A percentile compares a stretch with the other conserved stretches of the same genome.
phyloP scores from a whole-genome alignment of 2,329 filamentous ascomycete species.

The Fusarium zealandicum region DNA sequence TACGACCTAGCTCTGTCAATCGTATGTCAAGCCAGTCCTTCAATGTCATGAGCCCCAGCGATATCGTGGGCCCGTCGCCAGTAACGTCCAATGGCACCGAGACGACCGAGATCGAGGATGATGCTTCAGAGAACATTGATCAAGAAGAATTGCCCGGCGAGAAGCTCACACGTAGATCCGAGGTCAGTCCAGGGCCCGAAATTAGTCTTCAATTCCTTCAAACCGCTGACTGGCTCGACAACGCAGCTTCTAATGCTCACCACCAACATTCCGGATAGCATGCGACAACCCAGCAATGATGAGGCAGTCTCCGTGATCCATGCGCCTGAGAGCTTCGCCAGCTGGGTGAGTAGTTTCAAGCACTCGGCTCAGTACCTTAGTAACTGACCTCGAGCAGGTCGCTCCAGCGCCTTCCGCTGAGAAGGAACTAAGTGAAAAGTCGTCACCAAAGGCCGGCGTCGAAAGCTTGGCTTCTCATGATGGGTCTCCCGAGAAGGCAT shows the following conservation, averaged over 20 bases:
- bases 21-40: conserved; percentile 58
- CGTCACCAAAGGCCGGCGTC: conserved; percentile 50
- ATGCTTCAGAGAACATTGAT: conserved; percentile 68
- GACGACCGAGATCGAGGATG: conserved; percentile 84
- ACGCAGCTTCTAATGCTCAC: conserved; percentile 59
- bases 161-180: conserved; percentile 38
- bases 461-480: conserved; percentile 42
- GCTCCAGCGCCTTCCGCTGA: conserved; percentile 50
- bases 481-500: conserved; percentile 37
- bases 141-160: conserved; percentile 31
- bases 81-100: conserved; percentile 87
- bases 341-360: conserved; percentile 67
- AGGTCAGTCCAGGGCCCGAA: conserved; percentile 37
- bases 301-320: conserved; percentile 91
- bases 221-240: conserved; percentile 23
- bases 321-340: conserved; percentile 81
- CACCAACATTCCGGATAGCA: conserved; percentile 63
- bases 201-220: neutral
- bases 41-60: conserved; percentile 67
- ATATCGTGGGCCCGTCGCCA: conserved; percentile 80
- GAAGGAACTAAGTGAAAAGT: conserved; percentile 46
- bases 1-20: conserved; percentile 60
- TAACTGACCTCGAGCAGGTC: conserved; percentile 48
- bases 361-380: neutral
- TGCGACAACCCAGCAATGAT: conserved; percentile 70